Evolutionary conservation across 2,329 filamentous ascomycete species (phyloP), one percentile per base, ranked within the genome.

Genomic region (Cordyceps militaris): DNA sequence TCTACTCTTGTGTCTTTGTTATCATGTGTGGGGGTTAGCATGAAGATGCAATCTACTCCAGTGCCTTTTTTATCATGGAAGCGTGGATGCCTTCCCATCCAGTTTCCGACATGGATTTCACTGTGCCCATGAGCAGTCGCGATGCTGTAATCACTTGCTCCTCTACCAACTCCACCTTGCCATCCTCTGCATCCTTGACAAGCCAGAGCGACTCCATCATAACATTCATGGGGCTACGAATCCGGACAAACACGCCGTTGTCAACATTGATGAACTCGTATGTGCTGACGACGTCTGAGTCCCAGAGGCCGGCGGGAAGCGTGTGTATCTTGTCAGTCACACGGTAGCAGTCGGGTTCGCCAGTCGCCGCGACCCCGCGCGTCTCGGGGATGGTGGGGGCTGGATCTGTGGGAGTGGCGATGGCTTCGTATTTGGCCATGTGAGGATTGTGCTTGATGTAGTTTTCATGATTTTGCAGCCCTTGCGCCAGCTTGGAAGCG

Each of bases 121-220:
- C 74, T 23, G 79, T 69, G 2, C 74, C 70, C 6, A 80, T 61
- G 55, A 84, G 63, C 24, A 83, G 63, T 56, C 73, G 73, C 19
- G 79, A 80, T 65, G 78, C 81, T 44, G 66, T 72, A 60, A 83
- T 78, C n/a, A 69, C 64, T 21, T 79, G 70, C 14, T 78, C 74
- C 68, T 83, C 79, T 4, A 77, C 72, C 51, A 84, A 61, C 63
- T 77, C 75, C 30, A 74, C 62, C 13, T 60, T 65, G 3, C 65
- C 68, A 7, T 65, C 70, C 16, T 64, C 66, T 2, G 59, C 65
- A 58, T 69, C 72, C 36, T 66, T 64, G 44, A 71, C 65, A 60
- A 73, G 68, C 80, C 80, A 84, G 16, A 73, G 64, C 16, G 79
- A 80, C 66, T 84, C 80, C 73, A 83, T 77, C 2, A 77, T 67